These are phyloP conservation scores for Pythium phragmiticola DNA, from an alignment of 352 stramenopile genomes.

Conservation along the genomic window DNA sequence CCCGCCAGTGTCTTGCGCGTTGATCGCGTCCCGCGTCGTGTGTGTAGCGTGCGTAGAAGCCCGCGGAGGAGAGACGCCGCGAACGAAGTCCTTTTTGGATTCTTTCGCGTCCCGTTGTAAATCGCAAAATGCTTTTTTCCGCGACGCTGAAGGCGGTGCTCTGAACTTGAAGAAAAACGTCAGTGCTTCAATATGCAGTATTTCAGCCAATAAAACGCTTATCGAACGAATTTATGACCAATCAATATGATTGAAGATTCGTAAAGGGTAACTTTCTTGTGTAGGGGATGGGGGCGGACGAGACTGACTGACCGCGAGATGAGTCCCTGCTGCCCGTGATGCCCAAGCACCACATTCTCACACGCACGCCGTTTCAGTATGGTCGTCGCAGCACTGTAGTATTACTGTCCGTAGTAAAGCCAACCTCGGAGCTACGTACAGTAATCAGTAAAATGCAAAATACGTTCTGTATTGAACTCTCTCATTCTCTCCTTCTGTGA, in stretches of 20 bases:
- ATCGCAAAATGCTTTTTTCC: not conserved
- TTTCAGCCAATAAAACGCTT: conserved; percentile 11
- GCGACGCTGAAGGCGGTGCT: not conserved
- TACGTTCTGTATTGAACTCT: no score
- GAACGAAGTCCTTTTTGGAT: not conserved
- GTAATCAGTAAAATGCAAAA: no score
- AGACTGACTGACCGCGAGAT: not conserved
- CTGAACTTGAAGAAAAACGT: conserved; percentile 23
- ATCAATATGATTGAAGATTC: conserved; percentile 10
- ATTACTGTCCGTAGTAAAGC: no score
- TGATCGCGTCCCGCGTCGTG: not conserved
- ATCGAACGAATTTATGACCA: not conserved
- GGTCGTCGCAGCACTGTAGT: no score
- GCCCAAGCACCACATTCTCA: no score
- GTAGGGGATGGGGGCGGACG: not conserved
- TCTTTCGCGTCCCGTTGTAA: not conserved
- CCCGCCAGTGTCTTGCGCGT: not conserved
- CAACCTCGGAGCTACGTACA: no score
- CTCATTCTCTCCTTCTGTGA: no score
- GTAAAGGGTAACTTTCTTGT: not conserved
- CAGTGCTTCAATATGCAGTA: conserved; percentile 15
- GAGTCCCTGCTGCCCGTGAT: no score
- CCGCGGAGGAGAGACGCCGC: not conserved
- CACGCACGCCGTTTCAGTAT: no score
- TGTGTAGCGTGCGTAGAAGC: not conserved